These are phyloP conservation scores for Centella asiatica DNA, from an alignment of 129 eudicot genomes.

Conservation along the genomic window DNA sequence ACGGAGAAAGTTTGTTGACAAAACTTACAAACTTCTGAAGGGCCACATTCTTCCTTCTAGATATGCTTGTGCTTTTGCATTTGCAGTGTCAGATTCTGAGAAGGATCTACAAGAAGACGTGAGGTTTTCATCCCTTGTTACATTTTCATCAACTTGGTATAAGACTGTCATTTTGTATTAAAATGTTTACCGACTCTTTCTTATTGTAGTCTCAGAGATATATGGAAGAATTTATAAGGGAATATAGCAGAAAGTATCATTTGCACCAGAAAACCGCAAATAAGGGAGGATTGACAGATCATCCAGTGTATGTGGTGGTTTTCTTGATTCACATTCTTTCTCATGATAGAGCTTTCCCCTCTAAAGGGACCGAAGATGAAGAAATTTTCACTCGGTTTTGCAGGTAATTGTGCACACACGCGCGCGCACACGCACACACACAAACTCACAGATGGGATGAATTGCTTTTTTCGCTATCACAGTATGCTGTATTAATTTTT, in stretches of 20 bases:
- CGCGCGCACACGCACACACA: no score
- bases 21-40: conserved; percentile 59
- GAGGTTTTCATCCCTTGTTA: conserved; percentile 15
- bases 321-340: conserved; percentile 85
- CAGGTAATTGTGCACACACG: no score
- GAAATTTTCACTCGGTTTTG: conserved; percentile 35
- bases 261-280: conserved; percentile 13
- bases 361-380: conserved; percentile 42
- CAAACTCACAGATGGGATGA: no score
- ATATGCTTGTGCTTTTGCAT: conserved; percentile 75
- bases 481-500: neutral
- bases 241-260: conserved; percentile 33
- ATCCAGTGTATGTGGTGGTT: conserved; percentile 58
- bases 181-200: conserved; percentile 9
- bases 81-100: conserved; percentile 51
- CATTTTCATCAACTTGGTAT: neutral
- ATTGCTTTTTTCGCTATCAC: no score
- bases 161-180: neutral
- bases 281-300: conserved; percentile 35
- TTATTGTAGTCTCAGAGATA: conserved; percentile 50
- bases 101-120: conserved; percentile 52
- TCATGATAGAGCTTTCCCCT: conserved; percentile 58
- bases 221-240: conserved; percentile 56
- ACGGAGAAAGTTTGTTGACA: conserved; percentile 47
- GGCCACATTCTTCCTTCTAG: conserved; percentile 45